Percentiles rank a stretch among this genome's conserved stretches.
These are phyloP conservation scores for Garcia nutans DNA, from an alignment of 345 rosid genomes.

Conservation along the genomic window DNA sequence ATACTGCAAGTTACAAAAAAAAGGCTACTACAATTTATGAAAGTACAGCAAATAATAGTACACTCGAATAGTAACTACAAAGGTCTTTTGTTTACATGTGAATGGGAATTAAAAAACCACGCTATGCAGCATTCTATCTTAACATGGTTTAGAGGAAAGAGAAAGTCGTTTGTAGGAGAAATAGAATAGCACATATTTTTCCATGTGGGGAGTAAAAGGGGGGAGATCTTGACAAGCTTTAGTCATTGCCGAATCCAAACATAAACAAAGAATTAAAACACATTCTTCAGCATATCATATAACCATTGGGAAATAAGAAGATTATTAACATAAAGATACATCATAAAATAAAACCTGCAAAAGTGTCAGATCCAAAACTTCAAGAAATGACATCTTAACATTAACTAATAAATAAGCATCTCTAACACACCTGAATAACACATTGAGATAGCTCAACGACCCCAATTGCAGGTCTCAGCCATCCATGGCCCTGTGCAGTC, in stretches of 20 bases:
- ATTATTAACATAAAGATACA: neutral
- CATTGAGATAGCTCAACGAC: slow-evolving; percentile 96
- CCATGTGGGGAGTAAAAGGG: no score
- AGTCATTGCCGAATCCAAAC: neutral
- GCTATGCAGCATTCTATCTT: neutral
- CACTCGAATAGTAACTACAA: neutral
- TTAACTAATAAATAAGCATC: neutral
- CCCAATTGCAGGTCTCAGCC: slow-evolving; percentile 97
- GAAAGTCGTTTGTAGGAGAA: neutral
- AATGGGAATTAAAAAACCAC: neutral
- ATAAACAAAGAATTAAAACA: neutral
- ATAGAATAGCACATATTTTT: neutral
- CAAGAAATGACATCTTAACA: neutral
- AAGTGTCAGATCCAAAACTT: no score
- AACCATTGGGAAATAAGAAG: neutral
- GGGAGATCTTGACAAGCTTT: neutral
- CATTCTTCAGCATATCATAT: neutral
- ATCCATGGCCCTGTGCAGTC: slow-evolving; percentile 88
- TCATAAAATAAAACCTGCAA: neutral
- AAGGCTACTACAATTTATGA: neutral
- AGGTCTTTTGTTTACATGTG: neutral
- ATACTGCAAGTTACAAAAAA: neutral
- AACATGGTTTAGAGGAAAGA: neutral
- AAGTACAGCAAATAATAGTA: neutral
- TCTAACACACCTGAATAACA: slow-evolving; percentile 72